Conservation (phyloP, 768 basidiomycete species). For the Lentinula aciculospora region DNA sequence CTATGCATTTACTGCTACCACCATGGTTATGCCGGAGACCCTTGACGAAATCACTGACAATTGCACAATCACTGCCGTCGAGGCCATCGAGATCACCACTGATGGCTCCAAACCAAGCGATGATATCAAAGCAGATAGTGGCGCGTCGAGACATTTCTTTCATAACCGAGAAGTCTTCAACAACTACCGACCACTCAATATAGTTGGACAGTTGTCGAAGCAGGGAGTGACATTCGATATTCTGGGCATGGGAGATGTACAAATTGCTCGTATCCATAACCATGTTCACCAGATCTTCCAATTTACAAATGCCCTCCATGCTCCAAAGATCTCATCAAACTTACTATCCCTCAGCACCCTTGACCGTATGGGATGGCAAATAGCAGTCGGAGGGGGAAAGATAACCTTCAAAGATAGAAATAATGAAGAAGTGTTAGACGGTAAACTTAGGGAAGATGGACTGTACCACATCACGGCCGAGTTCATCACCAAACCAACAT, state of each 20-base stretch:
- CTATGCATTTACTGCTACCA: background rate
- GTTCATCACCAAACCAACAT: background rate
- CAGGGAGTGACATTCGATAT: constrained; percentile 1
- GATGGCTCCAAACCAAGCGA: no score
- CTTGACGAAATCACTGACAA: no score
- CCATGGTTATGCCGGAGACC: no score
- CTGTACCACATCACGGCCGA: background rate
- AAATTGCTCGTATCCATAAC: background rate
- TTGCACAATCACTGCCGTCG: background rate
- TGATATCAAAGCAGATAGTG: constrained; percentile 3
- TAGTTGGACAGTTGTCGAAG: background rate
- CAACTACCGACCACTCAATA: background rate
- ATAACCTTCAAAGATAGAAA: background rate
- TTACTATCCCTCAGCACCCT: constrained; percentile 8
- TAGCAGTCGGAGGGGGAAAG: background rate
- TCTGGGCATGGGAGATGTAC: constrained; percentile 5
- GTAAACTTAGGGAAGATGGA: background rate
- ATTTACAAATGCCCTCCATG: constrained; percentile 10
- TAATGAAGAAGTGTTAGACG: background rate
- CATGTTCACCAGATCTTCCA: background rate
- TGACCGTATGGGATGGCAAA: background rate
- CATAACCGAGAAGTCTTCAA: background rate
- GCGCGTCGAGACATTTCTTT: constrained; percentile 11
- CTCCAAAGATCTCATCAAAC: constrained; percentile 10
- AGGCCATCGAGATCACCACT: no score